Evolutionary conservation across 805 yeast genomes (phyloP), one percentile per base, ranked within the genome.

Genomic region (Lipomyces oligophaga): DNA sequence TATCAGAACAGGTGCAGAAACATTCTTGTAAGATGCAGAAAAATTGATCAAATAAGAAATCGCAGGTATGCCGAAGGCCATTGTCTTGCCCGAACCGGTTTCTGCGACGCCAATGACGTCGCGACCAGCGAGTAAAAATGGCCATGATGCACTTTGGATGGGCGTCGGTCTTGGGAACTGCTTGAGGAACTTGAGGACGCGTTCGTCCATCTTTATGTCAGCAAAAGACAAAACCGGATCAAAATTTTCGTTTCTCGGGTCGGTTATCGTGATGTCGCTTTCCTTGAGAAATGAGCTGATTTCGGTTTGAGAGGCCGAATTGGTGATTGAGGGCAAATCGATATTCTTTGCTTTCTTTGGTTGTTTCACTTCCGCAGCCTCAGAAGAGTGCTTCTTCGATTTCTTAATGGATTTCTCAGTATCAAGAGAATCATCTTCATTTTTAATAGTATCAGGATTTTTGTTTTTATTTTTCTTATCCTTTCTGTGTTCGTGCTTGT

Each of bases 41-140:
- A 72, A 60, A 38, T 70, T 62, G 33, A 80, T 60, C 47, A 90
- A 70, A 53, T 80, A 80, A 61, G 86, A 75, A 43, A 90, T 76
- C n/a, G 97, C 96, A 38, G 99, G 98, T 26, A 93, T 93, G 64
- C 96, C 96, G 65, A 90, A 93, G 0, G 96, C 97, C 68, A 90
- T 83, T 0, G 98, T 90, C 67, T 90, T 90, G 62, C 98, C 98
- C 0, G 96, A 86, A 31, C 98, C 98, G 2, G 98, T 90, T 69
- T 90, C 97, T 11, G 98, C 98, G 55, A 90, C 96, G 66, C 97
- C 98, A 57, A 90, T 78, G 21, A 89, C 95, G 64, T 90, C 98
- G 48, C 81, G 76, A 15, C 84, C 83, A 18, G 77, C 69, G 41
- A 88, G 69, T 43, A 90, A 69, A 62, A 79, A 87, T 55, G 98